These are phyloP conservation scores for Hypoxylon sp. DNA, from an alignment of 2,329 filamentous ascomycete species.

Conservation along the genomic window DNA sequence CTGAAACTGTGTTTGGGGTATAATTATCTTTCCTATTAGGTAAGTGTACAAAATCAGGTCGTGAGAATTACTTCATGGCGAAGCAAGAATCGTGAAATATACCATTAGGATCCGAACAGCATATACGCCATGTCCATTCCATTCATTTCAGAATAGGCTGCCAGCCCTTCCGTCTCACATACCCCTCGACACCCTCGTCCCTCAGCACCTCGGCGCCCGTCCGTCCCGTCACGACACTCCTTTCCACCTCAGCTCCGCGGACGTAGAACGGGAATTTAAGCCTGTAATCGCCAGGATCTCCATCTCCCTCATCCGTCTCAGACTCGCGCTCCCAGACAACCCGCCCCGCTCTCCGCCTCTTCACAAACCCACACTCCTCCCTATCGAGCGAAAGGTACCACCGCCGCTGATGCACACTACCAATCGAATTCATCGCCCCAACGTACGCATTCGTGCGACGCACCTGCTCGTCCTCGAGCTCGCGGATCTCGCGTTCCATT, in stretches of 20 bases:
- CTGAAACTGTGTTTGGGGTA: neutral
- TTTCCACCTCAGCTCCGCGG: constrained; percentile 71
- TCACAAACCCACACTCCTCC: constrained; percentile 69
- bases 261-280: constrained; percentile 73
- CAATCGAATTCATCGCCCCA: constrained; percentile 75
- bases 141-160: constrained; percentile 60
- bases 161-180: constrained; percentile 73
- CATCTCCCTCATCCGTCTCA: constrained; percentile 31
- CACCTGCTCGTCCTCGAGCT: constrained; percentile 68
- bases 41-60: neutral
- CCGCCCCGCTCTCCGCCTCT: constrained; percentile 49
- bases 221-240: constrained; percentile 77
- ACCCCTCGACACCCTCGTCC: constrained; percentile 73
- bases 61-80: neutral
- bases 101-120: neutral
- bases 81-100: neutral
- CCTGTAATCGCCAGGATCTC: constrained; percentile 43
- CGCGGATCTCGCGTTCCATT: constrained; percentile 60
- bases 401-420: constrained; percentile 75
- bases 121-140: neutral
- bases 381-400: constrained; percentile 78
- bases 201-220: constrained; percentile 70
- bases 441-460: constrained; percentile 75
- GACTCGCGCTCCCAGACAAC: constrained; percentile 46
- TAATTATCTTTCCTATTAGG: neutral